These are phyloP conservation scores for Osmanthus fragrans DNA, from an alignment of 257 asterid genomes.

Conservation along the genomic window DNA sequence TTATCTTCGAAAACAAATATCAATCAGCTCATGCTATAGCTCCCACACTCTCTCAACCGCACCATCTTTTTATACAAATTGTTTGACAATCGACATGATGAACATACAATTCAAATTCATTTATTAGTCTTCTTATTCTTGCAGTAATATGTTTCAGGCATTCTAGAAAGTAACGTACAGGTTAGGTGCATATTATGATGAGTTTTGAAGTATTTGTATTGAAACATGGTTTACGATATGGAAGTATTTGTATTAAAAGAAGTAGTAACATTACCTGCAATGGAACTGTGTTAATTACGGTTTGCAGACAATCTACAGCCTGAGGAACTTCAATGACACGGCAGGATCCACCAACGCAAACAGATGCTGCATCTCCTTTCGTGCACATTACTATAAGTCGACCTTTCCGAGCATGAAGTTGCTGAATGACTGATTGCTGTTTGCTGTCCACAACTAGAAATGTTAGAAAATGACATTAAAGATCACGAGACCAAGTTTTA, in stretches of 20 bases:
- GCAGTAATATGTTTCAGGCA: not conserved
- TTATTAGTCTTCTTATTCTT: not conserved
- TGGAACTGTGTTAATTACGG: slow-evolving; percentile 86
- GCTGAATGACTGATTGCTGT: slow-evolving; percentile 96
- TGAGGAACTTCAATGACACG: slow-evolving; percentile 92
- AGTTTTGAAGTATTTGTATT: not conserved
- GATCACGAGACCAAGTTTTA: not conserved
- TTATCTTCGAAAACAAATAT: not conserved
- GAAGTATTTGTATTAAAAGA: not conserved
- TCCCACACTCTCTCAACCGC: not conserved
- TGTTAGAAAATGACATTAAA: slow-evolving; percentile 19
- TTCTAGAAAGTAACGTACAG: not conserved
- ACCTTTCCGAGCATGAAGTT: slow-evolving; percentile 98
- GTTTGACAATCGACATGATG: not conserved
- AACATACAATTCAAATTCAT: not conserved
- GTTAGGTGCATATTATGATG: not conserved
- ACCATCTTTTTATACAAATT: not conserved
- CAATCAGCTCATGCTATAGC: not conserved
- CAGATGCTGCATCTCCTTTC: slow-evolving; percentile 82
- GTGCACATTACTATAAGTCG: slow-evolving; percentile 91
- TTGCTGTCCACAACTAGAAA: slow-evolving; percentile 56
- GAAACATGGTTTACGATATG: not conserved
- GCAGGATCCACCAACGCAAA: slow-evolving; percentile 72
- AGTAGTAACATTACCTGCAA: slow-evolving; percentile 63
- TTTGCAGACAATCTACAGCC: slow-evolving; percentile 93